A percentile compares a stretch with the other conserved stretches of the same genome.
Conservation (phyloP, 23 red algal species). For the Agarophyton chilense region DNA sequence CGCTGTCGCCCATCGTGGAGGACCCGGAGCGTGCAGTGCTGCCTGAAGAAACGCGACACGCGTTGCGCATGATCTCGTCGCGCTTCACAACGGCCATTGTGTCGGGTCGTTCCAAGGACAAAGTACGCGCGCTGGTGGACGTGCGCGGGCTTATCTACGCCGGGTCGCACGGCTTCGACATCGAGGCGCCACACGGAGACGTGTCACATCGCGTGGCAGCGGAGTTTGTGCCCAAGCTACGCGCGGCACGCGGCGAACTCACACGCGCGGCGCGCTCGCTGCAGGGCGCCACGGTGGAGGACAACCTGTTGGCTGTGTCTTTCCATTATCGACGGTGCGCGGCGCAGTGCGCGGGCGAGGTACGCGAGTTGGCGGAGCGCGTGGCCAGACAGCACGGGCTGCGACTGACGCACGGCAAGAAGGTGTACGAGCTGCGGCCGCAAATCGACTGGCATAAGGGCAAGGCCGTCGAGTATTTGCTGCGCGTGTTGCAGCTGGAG, state of each 20-base stretch:
- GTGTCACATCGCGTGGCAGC: slow-evolving; percentile 56
- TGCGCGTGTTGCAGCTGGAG: slow-evolving; percentile 58
- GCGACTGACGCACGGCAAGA: slow-evolving; percentile 66
- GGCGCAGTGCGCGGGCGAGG: not conserved
- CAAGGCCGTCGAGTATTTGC: slow-evolving; percentile 82
- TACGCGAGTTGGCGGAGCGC: slow-evolving; percentile 38
- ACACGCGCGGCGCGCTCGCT: not conserved
- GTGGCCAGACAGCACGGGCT: slow-evolving; percentile 62
- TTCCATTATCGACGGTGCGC: slow-evolving; percentile 81
- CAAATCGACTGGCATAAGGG: slow-evolving; percentile 91
- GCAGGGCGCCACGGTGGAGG: slow-evolving; percentile 73
- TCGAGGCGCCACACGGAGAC: slow-evolving; percentile 41
- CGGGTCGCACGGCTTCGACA: slow-evolving; percentile 94
- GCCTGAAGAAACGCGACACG: slow-evolving; percentile 40
- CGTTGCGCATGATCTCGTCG: slow-evolving; percentile 45
- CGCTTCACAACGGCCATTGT: slow-evolving; percentile 85
- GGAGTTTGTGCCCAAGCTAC: slow-evolving; percentile 55
- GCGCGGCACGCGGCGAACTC: slow-evolving; percentile 44
- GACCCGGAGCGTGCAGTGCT: slow-evolving; percentile 82
- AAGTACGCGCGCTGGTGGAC: slow-evolving; percentile 72
- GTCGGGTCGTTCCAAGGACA: slow-evolving; percentile 72
- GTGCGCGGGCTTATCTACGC: slow-evolving; percentile 81
- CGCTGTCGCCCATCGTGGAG: slow-evolving; percentile 87
- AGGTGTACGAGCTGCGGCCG: slow-evolving; percentile 91
- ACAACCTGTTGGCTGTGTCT: slow-evolving; percentile 80